phyloP scores from a whole-genome alignment of 768 basidiomycete genomes.

The Suillus occidentalis region DNA sequence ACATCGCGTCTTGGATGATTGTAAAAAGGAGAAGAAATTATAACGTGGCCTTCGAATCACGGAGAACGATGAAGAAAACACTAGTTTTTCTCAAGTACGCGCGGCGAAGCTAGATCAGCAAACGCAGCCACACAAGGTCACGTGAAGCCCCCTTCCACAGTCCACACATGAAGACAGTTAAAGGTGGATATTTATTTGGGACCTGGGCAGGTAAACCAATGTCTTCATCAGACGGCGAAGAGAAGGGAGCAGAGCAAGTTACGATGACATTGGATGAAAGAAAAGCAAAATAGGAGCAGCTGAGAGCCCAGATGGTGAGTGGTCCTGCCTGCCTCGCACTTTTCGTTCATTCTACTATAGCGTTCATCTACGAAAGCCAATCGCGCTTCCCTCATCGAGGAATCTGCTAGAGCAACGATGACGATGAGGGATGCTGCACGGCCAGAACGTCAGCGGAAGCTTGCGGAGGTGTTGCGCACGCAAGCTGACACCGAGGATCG shows the following conservation, averaged over 20 bases:
- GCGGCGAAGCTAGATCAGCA: background rate
- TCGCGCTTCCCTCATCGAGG: conserved; percentile 83
- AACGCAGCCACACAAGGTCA: conserved; percentile 5
- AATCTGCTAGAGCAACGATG: conserved; percentile 32
- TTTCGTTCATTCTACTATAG: conserved; percentile 39
- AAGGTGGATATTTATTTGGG: background rate
- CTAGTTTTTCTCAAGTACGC: background rate
- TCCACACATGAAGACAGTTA: background rate
- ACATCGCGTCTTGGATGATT: conserved; percentile 32
- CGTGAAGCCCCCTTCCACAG: background rate
- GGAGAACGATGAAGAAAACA: conserved; percentile 33
- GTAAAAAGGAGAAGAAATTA: conserved; percentile 10
- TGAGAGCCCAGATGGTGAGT: conserved; percentile 77
- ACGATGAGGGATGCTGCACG: background rate
- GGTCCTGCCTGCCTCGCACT: conserved; percentile 3
- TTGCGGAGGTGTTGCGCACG: conserved; percentile 83
- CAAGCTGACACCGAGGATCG: conserved; percentile 85
- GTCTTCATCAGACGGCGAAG: conserved; percentile 2
- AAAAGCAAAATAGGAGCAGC: conserved; percentile 71
- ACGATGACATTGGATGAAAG: conserved; percentile 65
- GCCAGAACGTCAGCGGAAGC: conserved; percentile 67
- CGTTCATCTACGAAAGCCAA: conserved; percentile 79
- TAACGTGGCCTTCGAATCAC: conserved; percentile 26
- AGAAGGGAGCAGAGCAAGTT: conserved; percentile 13
- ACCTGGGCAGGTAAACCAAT: background rate